Evolutionary conservation across 148 eudicot genomes (phyloP), one percentile per base, ranked within the genome.

Genomic region (Suaeda aralocaspica): DNA sequence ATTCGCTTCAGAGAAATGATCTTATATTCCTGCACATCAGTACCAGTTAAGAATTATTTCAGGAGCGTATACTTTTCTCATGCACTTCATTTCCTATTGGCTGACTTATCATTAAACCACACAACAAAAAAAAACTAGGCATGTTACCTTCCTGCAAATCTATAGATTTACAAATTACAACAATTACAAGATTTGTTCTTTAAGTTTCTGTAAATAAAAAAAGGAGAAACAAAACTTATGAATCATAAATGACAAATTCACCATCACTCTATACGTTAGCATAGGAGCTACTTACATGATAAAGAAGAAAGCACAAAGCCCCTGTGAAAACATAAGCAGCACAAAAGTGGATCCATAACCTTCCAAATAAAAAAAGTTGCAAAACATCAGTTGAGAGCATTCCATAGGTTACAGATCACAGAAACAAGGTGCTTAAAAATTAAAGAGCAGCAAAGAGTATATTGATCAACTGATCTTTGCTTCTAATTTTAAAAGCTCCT

Each of bases 311-410:
- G 88, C 98, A 93, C 74, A 87, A 90, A 70, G 85, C 81, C 64
- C 72, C 89, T 36, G 98, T 90, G 84, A 93, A 85, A 55, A 76
- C 73, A 73, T 90, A 93, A 2, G 82, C 79, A 52, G 94, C 95
- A 80, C 74, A 74, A 59, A 87, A 86, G 83, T 93, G 98, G 80
- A 90, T 68, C 98, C 98, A 93, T 74, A 93, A 83, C 98, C 98
- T 93, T 79, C 78, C 78, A 74, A 63, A 63, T 18, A 34, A 33
- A 14, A 64, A 60, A 69, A 71, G 67, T 22, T 61, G 66, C 66
- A 76, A 24, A 71, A 16, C 13, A 70, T 44, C 9, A 36, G 76
- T 48, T 67, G 80, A 52, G 44, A 28, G 41, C 25, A 56, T 46
- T 24, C 44, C 45, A 46, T 66, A 48, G 13, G 46, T 64, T 46